Evolutionary conservation across 1,284 basidiomycete genomes (phyloP).

Genomic region (Neonothopanus nambi): DNA sequence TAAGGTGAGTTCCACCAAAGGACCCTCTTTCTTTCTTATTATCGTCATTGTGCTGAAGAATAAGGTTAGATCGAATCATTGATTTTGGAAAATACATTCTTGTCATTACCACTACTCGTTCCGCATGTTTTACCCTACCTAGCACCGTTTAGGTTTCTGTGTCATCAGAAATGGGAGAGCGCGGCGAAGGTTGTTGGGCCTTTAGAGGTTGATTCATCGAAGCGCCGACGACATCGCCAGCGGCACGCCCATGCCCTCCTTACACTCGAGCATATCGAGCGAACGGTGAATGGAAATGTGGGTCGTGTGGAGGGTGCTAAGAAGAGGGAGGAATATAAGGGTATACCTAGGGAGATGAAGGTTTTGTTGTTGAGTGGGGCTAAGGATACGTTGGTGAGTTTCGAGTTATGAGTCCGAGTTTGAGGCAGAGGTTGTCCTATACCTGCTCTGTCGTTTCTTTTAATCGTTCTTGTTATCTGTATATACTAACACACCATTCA

Average conservation of each 20-base stretch:
- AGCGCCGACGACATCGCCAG: too few species aligned
- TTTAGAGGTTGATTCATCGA: neutral
- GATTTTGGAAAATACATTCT: conserved; percentile 94
- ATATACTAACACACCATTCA: neutral
- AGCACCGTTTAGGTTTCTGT: conserved; percentile 77
- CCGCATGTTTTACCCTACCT: conserved; percentile 83
- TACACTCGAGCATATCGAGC: too few species aligned
- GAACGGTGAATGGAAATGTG: neutral
- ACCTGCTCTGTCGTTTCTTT: too few species aligned
- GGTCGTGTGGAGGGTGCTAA: conserved; percentile 2
- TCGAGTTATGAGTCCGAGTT: too few species aligned
- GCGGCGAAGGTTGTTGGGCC: conserved; percentile 22
- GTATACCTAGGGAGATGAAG: conserved; percentile 9
- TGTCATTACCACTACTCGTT: conserved; percentile 77
- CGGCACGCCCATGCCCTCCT: too few species aligned
- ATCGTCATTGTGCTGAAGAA: conserved; percentile 5
- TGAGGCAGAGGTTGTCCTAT: too few species aligned
- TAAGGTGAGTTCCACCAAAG: conserved; percentile 42
- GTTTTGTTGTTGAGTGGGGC: conserved; percentile 32
- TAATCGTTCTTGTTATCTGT: too few species aligned
- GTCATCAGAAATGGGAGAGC: conserved; percentile 89
- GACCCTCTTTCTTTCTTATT: neutral
- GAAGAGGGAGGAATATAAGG: conserved; percentile 8
- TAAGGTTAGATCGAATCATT: conserved; percentile 63
- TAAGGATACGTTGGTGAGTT: conserved; percentile 13